Evolutionary conservation across 768 basidiomycete species (phyloP), one percentile per base, ranked within the genome.

Genomic region (Lactarius tabidus): DNA sequence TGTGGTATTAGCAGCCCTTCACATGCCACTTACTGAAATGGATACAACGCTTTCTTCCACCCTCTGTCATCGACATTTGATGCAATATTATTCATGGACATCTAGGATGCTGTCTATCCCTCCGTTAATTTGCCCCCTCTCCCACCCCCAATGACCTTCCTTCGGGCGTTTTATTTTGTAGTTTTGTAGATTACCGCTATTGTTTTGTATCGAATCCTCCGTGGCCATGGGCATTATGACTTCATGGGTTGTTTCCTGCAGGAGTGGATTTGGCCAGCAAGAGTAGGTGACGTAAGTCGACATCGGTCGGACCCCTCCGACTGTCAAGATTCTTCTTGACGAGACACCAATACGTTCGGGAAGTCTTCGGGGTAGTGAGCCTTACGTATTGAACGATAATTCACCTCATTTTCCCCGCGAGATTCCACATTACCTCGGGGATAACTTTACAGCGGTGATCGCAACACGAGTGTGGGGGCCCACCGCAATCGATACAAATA

Each of bases 21-120:
- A 26, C 35, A 28, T 43, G n/a, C 45, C 38, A 39, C 63, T 17
- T 26, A 63, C 45, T 29, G 43, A 35, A 38, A 51, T 59, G 38
- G 60, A 52, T 57, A 33, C 51, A 54, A 56, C n/a, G 48, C 17
- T 23, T 28, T 26, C 54, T 29, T 35, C 48, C 45, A 18, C 58
- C 55, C 38, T 64, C 18, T 61, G 60, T 57, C 54, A 57, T 62
- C 53, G 55, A 60, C 67, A 65, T 58, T 71, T 72, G 71, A 72
- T 72, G 68, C 72, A 51, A 69, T 62, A 63, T 64, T 51, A 65
- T 57, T 65, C 57, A 60, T 51, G 61, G 67, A 67, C 63, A 64
- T 69, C 53, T 68, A 66, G 63, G 66, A 59, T 69, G 52, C 38
- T 65, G 66, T 55, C 57, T 65, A 62, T 61, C 41, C 57, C 45